Conservation (phyloP, 2,329 filamentous ascomycete species). For the Penicillium sp. region DNA sequence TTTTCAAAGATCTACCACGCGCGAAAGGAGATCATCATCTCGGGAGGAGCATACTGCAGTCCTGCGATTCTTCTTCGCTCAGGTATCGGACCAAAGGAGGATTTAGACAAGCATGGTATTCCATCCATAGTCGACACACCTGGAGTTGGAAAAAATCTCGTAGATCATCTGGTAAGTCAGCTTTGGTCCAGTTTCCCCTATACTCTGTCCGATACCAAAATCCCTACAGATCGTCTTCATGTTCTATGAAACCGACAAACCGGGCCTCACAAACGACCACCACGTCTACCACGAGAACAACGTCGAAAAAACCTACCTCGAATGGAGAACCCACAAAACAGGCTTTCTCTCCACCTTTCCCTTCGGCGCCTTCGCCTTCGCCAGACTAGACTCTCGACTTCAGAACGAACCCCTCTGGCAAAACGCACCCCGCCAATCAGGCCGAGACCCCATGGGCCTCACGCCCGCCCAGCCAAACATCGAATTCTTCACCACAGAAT, state of each 20-base stretch:
- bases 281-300: conserved; percentile 59
- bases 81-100: conserved; percentile 52
- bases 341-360: conserved; percentile 63
- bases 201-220: background rate
- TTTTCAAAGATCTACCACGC: conserved; percentile 41
- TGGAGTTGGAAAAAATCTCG: conserved; percentile 56
- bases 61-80: conserved; percentile 57
- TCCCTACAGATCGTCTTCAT: conserved; percentile 55
- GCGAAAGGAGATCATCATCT: conserved; percentile 51
- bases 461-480: conserved; percentile 59
- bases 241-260: conserved; percentile 60
- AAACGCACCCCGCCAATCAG: conserved; percentile 48
- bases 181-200: background rate
- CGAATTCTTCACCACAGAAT: conserved; percentile 65
- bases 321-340: conserved; percentile 60
- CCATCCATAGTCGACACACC: conserved; percentile 48
- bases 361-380: conserved; percentile 64
- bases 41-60: conserved; percentile 53
- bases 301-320: conserved; percentile 52
- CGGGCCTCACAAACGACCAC: conserved; percentile 58
- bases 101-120: conserved; percentile 48
- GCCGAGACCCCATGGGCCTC: conserved; percentile 65
- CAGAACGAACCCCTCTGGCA: conserved; percentile 58
- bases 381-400: conserved; percentile 63
- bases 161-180: conserved; percentile 52